These are phyloP conservation scores for Fusarium clavum DNA, from an alignment of 2,329 filamentous ascomycete genomes.

Conservation along the genomic window DNA sequence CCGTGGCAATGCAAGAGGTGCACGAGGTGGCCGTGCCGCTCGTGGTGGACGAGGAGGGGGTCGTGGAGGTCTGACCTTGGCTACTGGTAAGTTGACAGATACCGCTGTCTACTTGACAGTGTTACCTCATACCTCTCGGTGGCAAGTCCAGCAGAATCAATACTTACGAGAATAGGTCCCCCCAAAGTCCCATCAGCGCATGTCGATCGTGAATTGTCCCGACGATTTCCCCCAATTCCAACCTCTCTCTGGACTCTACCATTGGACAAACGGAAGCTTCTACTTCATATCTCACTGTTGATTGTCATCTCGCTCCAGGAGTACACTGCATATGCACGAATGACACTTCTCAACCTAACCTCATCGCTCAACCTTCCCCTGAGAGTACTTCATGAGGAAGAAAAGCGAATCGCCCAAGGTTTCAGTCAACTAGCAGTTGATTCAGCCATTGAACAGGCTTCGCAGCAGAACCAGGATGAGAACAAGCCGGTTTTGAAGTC, in stretches of 20 bases:
- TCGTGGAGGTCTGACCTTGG: slow-evolving; percentile 47
- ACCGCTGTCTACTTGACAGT: neutral
- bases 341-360: slow-evolving; percentile 76
- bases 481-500: slow-evolving; percentile 73
- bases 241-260: slow-evolving; percentile 71
- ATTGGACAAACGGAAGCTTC: slow-evolving; percentile 70
- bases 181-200: slow-evolving; percentile 57
- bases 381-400: slow-evolving; percentile 74
- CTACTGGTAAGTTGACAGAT: slow-evolving; percentile 51
- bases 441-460: slow-evolving; percentile 47
- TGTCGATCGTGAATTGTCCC: slow-evolving; percentile 60
- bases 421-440: slow-evolving; percentile 78
- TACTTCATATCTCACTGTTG: slow-evolving; percentile 79
- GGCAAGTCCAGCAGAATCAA: neutral
- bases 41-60: slow-evolving; percentile 50
- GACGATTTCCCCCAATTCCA: slow-evolving; percentile 68
- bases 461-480: slow-evolving; percentile 64
- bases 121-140: neutral
- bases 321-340: slow-evolving; percentile 79
- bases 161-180: slow-evolving; percentile 45
- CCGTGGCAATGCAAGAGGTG: slow-evolving; percentile 48
- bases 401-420: slow-evolving; percentile 79
- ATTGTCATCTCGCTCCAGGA: slow-evolving; percentile 81
- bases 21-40: slow-evolving; percentile 46
- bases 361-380: slow-evolving; percentile 77